phyloP scores from a whole-genome alignment of 2,329 filamentous ascomycete genomes.

The Fonsecaea pedrosoi region DNA sequence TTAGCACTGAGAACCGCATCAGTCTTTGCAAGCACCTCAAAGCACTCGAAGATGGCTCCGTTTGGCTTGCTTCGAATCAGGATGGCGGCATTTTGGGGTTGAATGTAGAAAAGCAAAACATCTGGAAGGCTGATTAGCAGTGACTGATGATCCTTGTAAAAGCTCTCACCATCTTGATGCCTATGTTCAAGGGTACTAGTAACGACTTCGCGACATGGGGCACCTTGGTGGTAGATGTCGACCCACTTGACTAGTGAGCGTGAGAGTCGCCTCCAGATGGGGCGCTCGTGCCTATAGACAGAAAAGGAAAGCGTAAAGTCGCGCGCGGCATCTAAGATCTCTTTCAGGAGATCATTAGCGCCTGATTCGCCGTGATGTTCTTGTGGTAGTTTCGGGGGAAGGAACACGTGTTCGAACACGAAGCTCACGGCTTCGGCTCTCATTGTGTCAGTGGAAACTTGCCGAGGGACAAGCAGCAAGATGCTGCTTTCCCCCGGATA shows the following conservation, averaged over 20 bases:
- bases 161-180: conserved; percentile 16
- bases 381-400: conserved; percentile 58
- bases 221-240: conserved; percentile 28
- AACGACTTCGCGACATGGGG: conserved; percentile 16
- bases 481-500: conserved; percentile 6
- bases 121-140: conserved; percentile 31
- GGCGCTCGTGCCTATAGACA: neutral
- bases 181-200: conserved; percentile 9
- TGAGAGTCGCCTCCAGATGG: conserved; percentile 15
- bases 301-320: conserved; percentile 12
- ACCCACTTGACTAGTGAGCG: conserved; percentile 21
- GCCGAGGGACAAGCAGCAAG: conserved; percentile 13
- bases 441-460: conserved; percentile 6
- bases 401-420: conserved; percentile 56
- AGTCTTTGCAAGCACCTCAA: conserved; percentile 56
- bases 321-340: conserved; percentile 17
- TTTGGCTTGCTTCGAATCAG: conserved; percentile 46
- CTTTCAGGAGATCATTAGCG: conserved; percentile 21
- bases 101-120: conserved; percentile 51
- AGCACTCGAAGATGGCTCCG: conserved; percentile 49
- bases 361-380: conserved; percentile 43
- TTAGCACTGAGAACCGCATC: conserved; percentile 46
- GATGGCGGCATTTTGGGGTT: conserved; percentile 56
- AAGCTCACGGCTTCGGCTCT: conserved; percentile 38
- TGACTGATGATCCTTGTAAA: neutral